A percentile compares a stretch with the other conserved stretches of the same genome.
phyloP scores from a whole-genome alignment of 345 rosid species.

The Boechera retrofracta region DNA sequence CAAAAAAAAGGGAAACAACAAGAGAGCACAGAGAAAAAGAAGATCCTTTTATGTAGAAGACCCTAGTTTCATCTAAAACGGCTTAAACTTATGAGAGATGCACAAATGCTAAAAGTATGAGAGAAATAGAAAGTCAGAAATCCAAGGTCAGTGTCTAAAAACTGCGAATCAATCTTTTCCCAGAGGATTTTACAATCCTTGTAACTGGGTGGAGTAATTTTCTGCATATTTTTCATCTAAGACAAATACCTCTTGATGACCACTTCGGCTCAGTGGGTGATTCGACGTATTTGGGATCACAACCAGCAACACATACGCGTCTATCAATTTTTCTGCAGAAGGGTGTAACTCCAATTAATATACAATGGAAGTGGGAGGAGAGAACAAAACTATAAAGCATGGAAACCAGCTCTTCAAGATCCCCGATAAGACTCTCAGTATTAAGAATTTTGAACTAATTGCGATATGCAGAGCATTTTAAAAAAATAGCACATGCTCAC shows the following conservation, averaged over 20 bases:
- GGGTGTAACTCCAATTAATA: slow-evolving; percentile 12
- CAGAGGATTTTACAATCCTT: background rate
- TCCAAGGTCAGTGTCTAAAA: background rate
- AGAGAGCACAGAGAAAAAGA: slow-evolving; percentile 1
- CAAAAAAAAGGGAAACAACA: slow-evolving; percentile 1
- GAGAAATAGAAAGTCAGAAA: background rate
- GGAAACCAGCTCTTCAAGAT: slow-evolving; percentile 2
- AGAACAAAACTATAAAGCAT: slow-evolving; percentile 3
- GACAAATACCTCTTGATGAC: slow-evolving; percentile 75
- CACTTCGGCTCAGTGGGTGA: slow-evolving; percentile 96
- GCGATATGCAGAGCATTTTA: background rate
- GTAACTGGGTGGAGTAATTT: background rate
- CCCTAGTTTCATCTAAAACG: background rate
- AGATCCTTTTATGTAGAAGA: background rate
- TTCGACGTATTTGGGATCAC: slow-evolving; percentile 70
- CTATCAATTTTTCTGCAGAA: slow-evolving; percentile 65
- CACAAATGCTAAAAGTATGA: background rate
- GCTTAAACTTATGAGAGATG: background rate
- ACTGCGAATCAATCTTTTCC: background rate
- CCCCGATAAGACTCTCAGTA: background rate
- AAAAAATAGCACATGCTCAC: slow-evolving; percentile 47
- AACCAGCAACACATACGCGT: slow-evolving; percentile 81
- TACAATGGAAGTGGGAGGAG: background rate
- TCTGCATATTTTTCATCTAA: background rate
- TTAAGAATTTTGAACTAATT: background rate